These are phyloP conservation scores for Berberis vulgaris DNA, from an alignment of 164 flowering plant genomes.

Conservation along the genomic window DNA sequence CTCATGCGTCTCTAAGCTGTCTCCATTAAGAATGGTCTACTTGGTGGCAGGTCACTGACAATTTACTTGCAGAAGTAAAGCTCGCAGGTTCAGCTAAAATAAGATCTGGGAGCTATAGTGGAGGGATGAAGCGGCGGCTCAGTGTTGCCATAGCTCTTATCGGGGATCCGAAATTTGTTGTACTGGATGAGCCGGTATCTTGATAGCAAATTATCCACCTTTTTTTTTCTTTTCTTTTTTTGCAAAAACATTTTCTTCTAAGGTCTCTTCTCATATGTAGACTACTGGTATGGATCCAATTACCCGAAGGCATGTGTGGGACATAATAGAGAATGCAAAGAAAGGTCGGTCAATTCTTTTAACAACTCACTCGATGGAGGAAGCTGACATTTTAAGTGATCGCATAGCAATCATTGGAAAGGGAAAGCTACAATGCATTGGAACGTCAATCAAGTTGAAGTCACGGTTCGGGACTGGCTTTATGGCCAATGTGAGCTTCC, in stretches of 20 bases:
- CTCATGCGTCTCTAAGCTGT: not conserved
- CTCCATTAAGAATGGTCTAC: not conserved
- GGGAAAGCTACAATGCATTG: conserved; percentile 95
- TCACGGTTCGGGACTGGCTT: conserved; percentile 92
- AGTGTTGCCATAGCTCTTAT: conserved; percentile 73
- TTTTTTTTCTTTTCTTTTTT: not conserved
- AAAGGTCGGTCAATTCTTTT: conserved; percentile 77
- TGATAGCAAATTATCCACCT: not conserved
- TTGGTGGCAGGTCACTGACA: conserved; percentile 41
- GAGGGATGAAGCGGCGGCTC: conserved; percentile 97
- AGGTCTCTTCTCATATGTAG: conserved; percentile 29
- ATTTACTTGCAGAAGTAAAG: conserved; percentile 71
- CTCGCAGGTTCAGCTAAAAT: conserved; percentile 55
- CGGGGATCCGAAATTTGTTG: conserved; percentile 63
- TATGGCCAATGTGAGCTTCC: conserved; percentile 62
- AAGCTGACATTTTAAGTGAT: conserved; percentile 92
- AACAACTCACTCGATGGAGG: conserved; percentile 99
- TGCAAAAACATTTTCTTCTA: not conserved
- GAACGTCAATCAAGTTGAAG: conserved; percentile 89
- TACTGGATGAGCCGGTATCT: conserved; percentile 70
- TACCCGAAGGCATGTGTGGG: conserved; percentile 95
- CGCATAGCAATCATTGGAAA: conserved; percentile 97
- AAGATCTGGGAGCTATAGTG: conserved; percentile 93
- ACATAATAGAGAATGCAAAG: conserved; percentile 86
- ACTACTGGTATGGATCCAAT: conserved; percentile 99